Evolutionary conservation across 805 yeast species (phyloP).

Genomic region (Naumovozyma castellii): DNA sequence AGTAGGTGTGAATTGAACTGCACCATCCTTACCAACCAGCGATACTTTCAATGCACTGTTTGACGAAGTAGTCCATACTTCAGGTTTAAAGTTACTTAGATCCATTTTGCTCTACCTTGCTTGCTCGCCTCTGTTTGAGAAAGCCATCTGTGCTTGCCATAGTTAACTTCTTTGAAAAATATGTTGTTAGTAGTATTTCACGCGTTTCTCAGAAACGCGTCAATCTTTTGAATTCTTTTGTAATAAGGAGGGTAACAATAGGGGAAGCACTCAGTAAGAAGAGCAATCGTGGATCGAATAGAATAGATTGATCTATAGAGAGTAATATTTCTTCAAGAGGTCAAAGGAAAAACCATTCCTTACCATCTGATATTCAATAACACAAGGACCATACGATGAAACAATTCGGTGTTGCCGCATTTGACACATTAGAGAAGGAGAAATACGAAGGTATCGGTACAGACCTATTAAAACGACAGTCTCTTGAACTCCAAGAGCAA

Average conservation of each 20-base stretch:
- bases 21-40: slow-evolving; percentile 53
- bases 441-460: slow-evolving; percentile 12
- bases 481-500: slow-evolving; percentile 58
- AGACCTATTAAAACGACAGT: slow-evolving; percentile 38
- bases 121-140: too few relatives aligned
- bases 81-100: slow-evolving; percentile 40
- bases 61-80: slow-evolving; percentile 65
- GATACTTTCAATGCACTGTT: slow-evolving; percentile 57
- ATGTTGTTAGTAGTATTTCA: too few relatives aligned
- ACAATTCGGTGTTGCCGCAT: slow-evolving; percentile 40
- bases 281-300: too few relatives aligned
- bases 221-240: too few relatives aligned
- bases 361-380: not conserved
- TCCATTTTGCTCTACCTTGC: not conserved
- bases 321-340: too few relatives aligned
- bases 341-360: not conserved
- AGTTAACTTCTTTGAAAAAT: too few relatives aligned
- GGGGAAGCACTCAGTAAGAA: too few relatives aligned
- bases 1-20: slow-evolving; percentile 59
- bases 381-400: slow-evolving; percentile 23
- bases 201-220: too few relatives aligned
- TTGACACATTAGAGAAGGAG: slow-evolving; percentile 24
- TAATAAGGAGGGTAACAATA: too few relatives aligned
- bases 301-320: too few relatives aligned
- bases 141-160: too few relatives aligned